Conservation (phyloP, 805 yeast species). For the Starmerella apis region DNA sequence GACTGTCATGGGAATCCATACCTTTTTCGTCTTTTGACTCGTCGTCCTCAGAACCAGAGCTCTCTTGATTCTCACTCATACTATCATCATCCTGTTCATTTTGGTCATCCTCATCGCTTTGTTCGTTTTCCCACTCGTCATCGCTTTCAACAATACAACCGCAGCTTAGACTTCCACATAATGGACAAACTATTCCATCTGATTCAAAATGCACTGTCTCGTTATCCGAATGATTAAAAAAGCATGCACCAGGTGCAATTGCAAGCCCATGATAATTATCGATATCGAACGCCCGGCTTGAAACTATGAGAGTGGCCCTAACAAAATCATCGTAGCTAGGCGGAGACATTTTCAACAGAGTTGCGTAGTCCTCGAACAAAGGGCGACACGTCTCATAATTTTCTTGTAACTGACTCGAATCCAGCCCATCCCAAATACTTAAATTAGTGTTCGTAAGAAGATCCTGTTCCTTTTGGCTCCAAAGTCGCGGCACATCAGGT, state of each 20-base stretch:
- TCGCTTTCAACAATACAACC: slow-evolving; percentile 30
- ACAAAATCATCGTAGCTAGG: slow-evolving; percentile 29
- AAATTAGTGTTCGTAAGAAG: slow-evolving; percentile 52
- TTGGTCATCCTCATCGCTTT: slow-evolving; percentile 14
- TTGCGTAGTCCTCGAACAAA: slow-evolving; percentile 33
- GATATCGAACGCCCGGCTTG: slow-evolving; percentile 71
- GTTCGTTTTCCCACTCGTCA: slow-evolving; percentile 17
- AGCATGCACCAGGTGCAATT: slow-evolving; percentile 83
- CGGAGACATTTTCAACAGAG: slow-evolving; percentile 17
- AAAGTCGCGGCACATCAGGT: slow-evolving; percentile 50
- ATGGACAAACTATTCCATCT: slow-evolving; percentile 41
- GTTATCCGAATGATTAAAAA: slow-evolving; percentile 61
- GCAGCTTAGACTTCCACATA: slow-evolving; percentile 42
- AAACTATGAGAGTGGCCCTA: slow-evolving; percentile 49
- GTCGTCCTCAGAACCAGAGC: slow-evolving; percentile 40
- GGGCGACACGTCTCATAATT: slow-evolving; percentile 26
- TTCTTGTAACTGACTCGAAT: slow-evolving; percentile 35
- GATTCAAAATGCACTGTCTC: slow-evolving; percentile 64
- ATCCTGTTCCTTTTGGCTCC: slow-evolving; percentile 44
- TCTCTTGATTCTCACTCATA: background rate
- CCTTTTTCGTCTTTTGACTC: slow-evolving; percentile 16
- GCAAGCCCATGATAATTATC: slow-evolving; percentile 67
- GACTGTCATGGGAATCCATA: background rate
- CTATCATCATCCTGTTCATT: slow-evolving; percentile 26
- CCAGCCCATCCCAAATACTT: slow-evolving; percentile 50